Conservation (phyloP, 164 flowering plant genomes). For the Liquidambar formosana region DNA sequence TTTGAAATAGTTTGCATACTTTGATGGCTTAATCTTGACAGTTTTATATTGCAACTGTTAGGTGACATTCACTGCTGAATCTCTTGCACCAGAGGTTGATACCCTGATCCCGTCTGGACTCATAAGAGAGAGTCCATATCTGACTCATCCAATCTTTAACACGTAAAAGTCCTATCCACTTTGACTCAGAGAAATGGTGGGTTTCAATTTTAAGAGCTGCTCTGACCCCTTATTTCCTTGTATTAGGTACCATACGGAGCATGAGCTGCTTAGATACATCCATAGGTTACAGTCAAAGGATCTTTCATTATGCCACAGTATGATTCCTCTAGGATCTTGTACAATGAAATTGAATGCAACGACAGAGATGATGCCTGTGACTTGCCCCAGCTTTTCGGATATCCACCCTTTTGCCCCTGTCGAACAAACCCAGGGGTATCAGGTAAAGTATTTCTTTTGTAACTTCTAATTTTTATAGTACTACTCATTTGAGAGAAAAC, state of each 20-base stretch:
- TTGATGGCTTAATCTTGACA: not conserved
- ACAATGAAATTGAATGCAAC: slow-evolving; percentile 99
- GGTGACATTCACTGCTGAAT: slow-evolving; percentile 88
- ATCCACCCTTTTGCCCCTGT: slow-evolving; percentile 94
- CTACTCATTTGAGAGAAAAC: not conserved
- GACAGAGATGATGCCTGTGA: slow-evolving; percentile 98
- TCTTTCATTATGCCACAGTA: slow-evolving; percentile 96
- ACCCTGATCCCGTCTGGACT: slow-evolving; percentile 68
- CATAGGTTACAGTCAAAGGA: slow-evolving; percentile 81
- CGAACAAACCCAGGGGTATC: slow-evolving; percentile 88
- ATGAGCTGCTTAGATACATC: slow-evolving; percentile 88
- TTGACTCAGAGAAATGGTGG: not conserved
- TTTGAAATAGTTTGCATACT: not conserved
- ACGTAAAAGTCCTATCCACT: slow-evolving; percentile 39
- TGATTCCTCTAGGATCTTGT: slow-evolving; percentile 99
- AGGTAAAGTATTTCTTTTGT: slow-evolving; percentile 45
- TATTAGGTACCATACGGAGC: slow-evolving; percentile 90
- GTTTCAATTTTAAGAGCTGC: not conserved
- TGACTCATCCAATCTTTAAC: slow-evolving; percentile 90
- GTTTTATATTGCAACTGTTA: slow-evolving; percentile 26
- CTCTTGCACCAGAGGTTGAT: slow-evolving; percentile 82
- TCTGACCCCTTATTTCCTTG: slow-evolving; percentile 18
- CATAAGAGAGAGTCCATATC: slow-evolving; percentile 69
- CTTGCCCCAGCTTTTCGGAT: slow-evolving; percentile 82
- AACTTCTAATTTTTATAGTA: not conserved